Evolutionary conservation across 1,284 basidiomycete genomes (phyloP).

Genomic region (Tilletia setariae): DNA sequence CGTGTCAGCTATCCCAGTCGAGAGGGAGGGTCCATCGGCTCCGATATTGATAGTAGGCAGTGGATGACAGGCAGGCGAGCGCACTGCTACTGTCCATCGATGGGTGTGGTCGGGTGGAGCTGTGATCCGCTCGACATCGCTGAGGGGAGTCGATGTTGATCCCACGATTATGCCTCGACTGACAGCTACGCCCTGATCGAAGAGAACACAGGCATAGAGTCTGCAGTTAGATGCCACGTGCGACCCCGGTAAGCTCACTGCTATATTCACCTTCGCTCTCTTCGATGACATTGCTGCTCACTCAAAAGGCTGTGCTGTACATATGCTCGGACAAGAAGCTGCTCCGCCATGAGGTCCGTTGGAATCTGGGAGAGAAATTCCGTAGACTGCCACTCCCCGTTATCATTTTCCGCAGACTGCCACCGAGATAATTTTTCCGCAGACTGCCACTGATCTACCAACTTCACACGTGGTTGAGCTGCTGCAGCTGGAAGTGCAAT

Average conservation of each 20-base stretch:
- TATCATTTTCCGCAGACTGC: too few relatives aligned
- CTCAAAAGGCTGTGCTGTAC: neutral
- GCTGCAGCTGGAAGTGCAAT: too few relatives aligned
- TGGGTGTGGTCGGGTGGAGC: slow-evolving; percentile 77
- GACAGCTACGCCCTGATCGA: slow-evolving; percentile 74
- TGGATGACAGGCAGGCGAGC: slow-evolving; percentile 60
- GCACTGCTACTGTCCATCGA: slow-evolving; percentile 91
- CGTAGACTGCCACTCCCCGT: too few relatives aligned
- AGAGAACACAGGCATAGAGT: neutral
- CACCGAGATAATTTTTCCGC: too few relatives aligned
- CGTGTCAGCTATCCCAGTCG: neutral
- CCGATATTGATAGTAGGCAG: slow-evolving; percentile 48
- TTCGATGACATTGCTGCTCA: slow-evolving; percentile 4
- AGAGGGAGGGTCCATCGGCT: neutral
- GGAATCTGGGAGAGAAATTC: too few relatives aligned
- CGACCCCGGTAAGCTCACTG: neutral
- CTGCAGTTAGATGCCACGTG: neutral
- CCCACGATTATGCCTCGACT: slow-evolving; percentile 91
- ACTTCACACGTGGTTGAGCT: too few relatives aligned
- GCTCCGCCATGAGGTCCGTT: too few relatives aligned
- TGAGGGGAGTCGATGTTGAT: slow-evolving; percentile 82
- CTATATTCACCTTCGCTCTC: slow-evolving; percentile 14
- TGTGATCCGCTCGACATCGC: slow-evolving; percentile 68
- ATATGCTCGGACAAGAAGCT: neutral
- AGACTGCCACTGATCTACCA: too few relatives aligned